phyloP scores from a whole-genome alignment of 148 eudicot genomes.

The Rhododendron vialii region DNA sequence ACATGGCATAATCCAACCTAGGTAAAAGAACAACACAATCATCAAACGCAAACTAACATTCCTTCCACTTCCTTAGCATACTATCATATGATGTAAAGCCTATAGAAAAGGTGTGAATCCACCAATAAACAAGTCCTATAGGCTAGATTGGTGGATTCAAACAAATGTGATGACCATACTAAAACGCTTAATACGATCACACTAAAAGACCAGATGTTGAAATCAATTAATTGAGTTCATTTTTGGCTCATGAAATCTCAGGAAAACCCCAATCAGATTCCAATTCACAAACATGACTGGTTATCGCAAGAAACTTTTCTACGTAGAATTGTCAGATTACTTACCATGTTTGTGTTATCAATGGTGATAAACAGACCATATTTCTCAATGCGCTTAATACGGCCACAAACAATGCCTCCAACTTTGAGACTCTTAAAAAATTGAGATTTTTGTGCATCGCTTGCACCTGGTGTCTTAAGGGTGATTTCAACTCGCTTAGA shows the following conservation, averaged over 20 bases:
- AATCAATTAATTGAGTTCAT: neutral
- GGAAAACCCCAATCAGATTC: neutral
- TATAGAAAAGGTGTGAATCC: neutral
- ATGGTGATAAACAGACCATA: slow-evolving; percentile 81
- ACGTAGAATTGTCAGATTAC: slow-evolving; percentile 4
- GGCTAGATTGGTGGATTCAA: neutral
- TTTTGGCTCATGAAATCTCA: neutral
- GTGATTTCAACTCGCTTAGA: slow-evolving; percentile 91
- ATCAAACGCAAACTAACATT: slow-evolving; percentile 2
- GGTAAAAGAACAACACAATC: slow-evolving; percentile 7
- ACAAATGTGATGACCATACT: neutral
- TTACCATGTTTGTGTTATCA: slow-evolving; percentile 59
- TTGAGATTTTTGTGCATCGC: slow-evolving; percentile 31
- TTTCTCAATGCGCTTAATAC: slow-evolving; percentile 67
- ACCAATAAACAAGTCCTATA: neutral
- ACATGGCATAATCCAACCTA: slow-evolving; percentile 87
- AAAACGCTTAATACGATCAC: neutral
- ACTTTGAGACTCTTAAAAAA: slow-evolving; percentile 36
- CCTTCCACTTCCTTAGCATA: neutral
- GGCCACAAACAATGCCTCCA: slow-evolving; percentile 70
- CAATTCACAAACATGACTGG: neutral
- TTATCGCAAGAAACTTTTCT: neutral
- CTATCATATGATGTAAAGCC: neutral
- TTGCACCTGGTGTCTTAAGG: slow-evolving; percentile 45
- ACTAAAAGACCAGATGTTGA: neutral